Conservation (phyloP, 345 rosid species). For the Mangifera indica region DNA sequence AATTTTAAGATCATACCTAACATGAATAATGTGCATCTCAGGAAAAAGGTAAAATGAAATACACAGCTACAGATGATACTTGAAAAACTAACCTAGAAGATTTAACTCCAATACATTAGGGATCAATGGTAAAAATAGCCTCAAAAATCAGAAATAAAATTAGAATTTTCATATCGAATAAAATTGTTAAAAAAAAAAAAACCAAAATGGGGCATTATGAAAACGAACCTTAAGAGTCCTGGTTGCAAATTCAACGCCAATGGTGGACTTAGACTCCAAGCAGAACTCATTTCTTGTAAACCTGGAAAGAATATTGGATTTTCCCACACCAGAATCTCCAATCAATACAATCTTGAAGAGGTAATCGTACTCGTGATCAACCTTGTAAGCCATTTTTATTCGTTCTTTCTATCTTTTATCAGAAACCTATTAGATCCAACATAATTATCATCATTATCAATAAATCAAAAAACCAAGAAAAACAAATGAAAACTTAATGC, state of each 20-base stretch:
- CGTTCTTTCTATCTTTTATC: neutral
- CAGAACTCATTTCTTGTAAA: conserved; percentile 67
- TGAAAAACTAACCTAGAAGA: neutral
- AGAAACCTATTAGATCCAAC: conserved; percentile 16
- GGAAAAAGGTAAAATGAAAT: too few relatives aligned
- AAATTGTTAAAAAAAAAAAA: neutral
- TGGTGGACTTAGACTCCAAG: conserved; percentile 67
- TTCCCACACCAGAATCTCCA: conserved; percentile 73
- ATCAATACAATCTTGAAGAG: conserved; percentile 64
- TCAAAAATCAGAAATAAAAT: neutral
- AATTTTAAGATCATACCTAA: neutral
- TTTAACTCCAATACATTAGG: neutral
- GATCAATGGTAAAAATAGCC: neutral
- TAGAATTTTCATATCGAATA: neutral
- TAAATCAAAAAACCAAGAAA: conserved; percentile 9
- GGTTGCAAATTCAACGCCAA: conserved; percentile 72
- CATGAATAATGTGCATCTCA: neutral
- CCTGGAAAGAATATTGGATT: conserved; percentile 68
- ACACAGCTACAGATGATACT: neutral
- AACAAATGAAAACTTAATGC: neutral
- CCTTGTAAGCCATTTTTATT: conserved; percentile 55
- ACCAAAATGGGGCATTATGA: neutral
- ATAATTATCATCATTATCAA: neutral
- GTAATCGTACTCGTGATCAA: conserved; percentile 65
- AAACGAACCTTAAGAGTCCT: conserved; percentile 57